Evolutionary conservation across 1,284 basidiomycete genomes (phyloP).

Genomic region (Austroboletus novae-zelandiae): DNA sequence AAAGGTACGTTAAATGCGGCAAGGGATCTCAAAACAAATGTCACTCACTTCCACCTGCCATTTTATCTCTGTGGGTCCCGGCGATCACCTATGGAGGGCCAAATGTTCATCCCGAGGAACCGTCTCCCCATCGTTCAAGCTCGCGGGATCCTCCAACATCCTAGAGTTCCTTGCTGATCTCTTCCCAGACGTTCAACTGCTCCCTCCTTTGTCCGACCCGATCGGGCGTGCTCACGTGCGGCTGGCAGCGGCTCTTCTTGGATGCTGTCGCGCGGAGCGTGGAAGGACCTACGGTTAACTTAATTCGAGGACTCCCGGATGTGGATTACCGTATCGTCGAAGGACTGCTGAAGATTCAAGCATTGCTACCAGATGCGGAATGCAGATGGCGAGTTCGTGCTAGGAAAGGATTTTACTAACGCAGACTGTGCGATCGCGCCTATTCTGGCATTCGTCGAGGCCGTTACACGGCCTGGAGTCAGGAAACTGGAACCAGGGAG

Average conservation of each 20-base stretch:
- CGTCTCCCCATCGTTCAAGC: slow-evolving; percentile 54
- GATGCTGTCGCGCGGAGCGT: slow-evolving; percentile 41
- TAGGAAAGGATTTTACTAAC: slow-evolving; percentile 41
- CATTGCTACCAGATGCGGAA: slow-evolving; percentile 26
- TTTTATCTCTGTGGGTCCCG: neutral
- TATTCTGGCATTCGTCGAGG: slow-evolving; percentile 42
- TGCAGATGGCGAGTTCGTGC: slow-evolving; percentile 27
- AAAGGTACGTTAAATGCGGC: slow-evolving; percentile 2
- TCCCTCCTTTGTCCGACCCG: slow-evolving; percentile 47
- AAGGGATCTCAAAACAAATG: too few relatives aligned
- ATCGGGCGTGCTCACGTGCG: slow-evolving; percentile 54
- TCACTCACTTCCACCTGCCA: neutral
- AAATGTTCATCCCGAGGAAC: slow-evolving; percentile 44
- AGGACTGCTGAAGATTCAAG: slow-evolving; percentile 33
- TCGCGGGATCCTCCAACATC: slow-evolving; percentile 61
- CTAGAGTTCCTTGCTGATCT: slow-evolving; percentile 64
- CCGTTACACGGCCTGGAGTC: neutral
- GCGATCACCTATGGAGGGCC: neutral
- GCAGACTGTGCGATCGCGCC: slow-evolving; percentile 55
- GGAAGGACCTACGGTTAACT: neutral
- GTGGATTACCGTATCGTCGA: slow-evolving; percentile 1
- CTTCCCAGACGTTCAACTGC: slow-evolving; percentile 43
- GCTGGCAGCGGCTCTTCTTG: too few relatives aligned
- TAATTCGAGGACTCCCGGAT: neutral
- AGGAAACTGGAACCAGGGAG: neutral